These are phyloP conservation scores for Hordeum marinum DNA, from an alignment of 176 grass and related monocot species.

Conservation along the genomic window DNA sequence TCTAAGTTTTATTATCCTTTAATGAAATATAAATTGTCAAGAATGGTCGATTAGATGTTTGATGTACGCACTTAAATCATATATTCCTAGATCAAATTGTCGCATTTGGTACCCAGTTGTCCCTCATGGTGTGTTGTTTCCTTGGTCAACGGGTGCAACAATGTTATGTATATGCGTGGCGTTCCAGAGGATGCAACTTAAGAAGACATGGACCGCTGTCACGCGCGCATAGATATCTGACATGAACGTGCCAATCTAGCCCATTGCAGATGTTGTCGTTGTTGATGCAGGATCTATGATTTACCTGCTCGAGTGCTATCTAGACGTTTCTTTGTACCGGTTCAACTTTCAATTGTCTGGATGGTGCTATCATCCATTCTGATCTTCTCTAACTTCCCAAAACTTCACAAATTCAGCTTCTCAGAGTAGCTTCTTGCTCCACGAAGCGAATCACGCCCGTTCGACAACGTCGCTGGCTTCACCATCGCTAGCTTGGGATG, in stretches of 20 bases:
- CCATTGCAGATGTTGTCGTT: not conserved
- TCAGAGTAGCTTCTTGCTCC: too few relatives aligned
- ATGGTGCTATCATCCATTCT: not conserved
- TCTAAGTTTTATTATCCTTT: not conserved
- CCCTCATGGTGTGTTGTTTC: not conserved
- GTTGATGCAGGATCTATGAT: not conserved
- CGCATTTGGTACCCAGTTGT: not conserved
- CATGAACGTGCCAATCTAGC: not conserved
- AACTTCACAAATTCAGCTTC: too few relatives aligned
- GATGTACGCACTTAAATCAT: not conserved
- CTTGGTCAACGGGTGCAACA: constrained; percentile 67
- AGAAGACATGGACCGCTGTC: constrained; percentile 9
- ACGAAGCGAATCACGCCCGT: too few relatives aligned
- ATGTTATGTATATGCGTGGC: constrained; percentile 65
- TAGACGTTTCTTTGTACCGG: not conserved
- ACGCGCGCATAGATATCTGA: not conserved
- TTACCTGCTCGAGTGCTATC: not conserved
- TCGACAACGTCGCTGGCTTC: too few relatives aligned
- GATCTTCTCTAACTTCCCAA: too few relatives aligned
- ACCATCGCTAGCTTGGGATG: too few relatives aligned
- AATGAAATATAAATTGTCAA: not conserved
- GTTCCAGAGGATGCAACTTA: constrained; percentile 71
- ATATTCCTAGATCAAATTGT: not conserved
- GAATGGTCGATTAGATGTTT: not conserved
- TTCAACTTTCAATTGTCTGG: not conserved